Percentiles rank a stretch among this genome's conserved stretches.
Evolutionary conservation across 192 early-diverging fungal genomes (phyloP).

Genomic region (Piromyces finnis): DNA sequence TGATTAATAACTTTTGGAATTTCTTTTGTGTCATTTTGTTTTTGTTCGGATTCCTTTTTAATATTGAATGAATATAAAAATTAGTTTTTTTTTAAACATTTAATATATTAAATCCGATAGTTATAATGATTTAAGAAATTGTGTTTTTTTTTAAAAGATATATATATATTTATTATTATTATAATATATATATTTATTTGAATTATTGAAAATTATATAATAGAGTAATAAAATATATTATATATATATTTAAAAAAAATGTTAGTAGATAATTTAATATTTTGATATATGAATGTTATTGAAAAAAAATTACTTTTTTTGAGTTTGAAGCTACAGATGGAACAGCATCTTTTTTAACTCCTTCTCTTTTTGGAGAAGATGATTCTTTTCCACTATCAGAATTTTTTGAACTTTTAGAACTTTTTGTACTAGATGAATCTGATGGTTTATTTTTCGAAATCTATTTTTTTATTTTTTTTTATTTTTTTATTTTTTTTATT

Average conservation of each 20-base stretch:
- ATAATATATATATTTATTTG: too few relatives aligned
- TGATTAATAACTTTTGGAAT: neutral
- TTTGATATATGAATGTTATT: neutral
- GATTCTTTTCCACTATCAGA: neutral
- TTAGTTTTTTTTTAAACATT: too few relatives aligned
- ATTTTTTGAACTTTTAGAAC: neutral
- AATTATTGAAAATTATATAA: too few relatives aligned
- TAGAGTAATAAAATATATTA: too few relatives aligned
- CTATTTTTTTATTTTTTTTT: neutral
- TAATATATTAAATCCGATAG: too few relatives aligned
- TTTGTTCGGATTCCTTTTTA: neutral
- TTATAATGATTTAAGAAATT: too few relatives aligned
- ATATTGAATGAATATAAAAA: too few relatives aligned
- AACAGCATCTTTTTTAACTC: neutral
- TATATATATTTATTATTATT: too few relatives aligned
- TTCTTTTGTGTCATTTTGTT: neutral
- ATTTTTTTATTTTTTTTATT: neutral
- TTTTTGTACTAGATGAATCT: neutral
- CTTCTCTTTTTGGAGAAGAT: neutral
- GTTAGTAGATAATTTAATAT: too few relatives aligned
- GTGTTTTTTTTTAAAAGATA: too few relatives aligned
- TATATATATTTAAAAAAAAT: too few relatives aligned
- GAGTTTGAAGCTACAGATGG: neutral
- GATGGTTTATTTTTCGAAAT: neutral
- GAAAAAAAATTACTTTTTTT: neutral